Evolutionary conservation across 768 basidiomycete genomes (phyloP), one percentile per base, ranked within the genome.

Genomic region (Cyclocybe cylindracea): DNA sequence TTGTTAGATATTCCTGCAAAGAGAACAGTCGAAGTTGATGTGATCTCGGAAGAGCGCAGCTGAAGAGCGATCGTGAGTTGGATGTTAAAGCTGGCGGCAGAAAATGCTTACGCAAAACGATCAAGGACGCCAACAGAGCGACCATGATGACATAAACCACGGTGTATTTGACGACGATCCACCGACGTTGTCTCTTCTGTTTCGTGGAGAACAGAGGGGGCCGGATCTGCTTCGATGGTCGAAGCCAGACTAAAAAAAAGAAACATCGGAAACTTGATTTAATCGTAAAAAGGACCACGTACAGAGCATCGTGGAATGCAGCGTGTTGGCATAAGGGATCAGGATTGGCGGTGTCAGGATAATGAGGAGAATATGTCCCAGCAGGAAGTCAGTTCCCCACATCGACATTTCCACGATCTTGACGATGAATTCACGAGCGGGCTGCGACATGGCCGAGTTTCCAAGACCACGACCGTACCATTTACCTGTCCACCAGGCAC

Each of bases 401-500:
- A 98, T 74, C 19, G 91, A 91, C 87, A 98, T 91, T 72, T 98
- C 96, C 57, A 98, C 92, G 52, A 96, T 91, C 79, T 98, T 99
- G 74, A 98, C 95, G 50, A 98, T 83, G 65, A 90, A 97, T 78
- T 98, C 97, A 66, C 97, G 87, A 50, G 92, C 94, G 32, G 95
- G 94, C 67, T 98, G 97, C 31, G 93, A 94, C 66, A 96, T 85
- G 35, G 91, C 93, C 33, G 91, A 89, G n/a, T 80, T 80, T 10
- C 96, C 96, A 14, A 99, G 78, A 29, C 93, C 91, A 52, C 94
- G 82, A 42, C 95, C 94, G 66, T 95, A 95, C 97, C 97, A 98
- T 76, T 90, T 88, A 55, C 94, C 95, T 13, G 95, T 94, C 97
- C 97, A 99, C 96, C 96, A 98, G 2, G 95, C 95, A 54, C 91